Evolutionary conservation across 441 rosid genomes (phyloP).

Genomic region (Bocquillonia castaneifolia): DNA sequence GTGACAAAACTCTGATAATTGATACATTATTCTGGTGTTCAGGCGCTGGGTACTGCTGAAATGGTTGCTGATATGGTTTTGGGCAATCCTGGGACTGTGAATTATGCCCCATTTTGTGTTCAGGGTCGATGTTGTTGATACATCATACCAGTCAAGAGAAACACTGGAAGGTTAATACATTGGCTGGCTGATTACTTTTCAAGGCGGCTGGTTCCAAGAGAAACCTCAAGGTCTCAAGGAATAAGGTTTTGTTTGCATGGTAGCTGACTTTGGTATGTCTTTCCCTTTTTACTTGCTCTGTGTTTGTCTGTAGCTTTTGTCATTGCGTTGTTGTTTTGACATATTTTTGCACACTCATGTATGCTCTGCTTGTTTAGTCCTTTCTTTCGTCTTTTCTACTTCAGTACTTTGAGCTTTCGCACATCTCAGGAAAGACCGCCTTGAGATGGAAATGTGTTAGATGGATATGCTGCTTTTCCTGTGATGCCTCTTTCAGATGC

Average conservation of each 20-base stretch:
- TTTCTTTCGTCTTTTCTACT: not conserved
- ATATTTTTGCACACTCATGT: not conserved
- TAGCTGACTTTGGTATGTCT: not conserved
- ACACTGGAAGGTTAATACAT: not conserved
- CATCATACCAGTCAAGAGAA: not conserved
- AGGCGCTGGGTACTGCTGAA: constrained; percentile 94
- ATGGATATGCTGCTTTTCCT: constrained; percentile 50
- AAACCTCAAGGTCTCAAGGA: constrained; percentile 6
- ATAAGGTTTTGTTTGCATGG: not conserved
- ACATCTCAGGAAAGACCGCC: not conserved
- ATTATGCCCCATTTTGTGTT: constrained; percentile 48
- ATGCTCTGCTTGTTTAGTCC: not conserved
- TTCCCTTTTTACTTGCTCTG: not conserved
- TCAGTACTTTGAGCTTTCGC: not conserved
- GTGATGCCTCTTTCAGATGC: constrained; percentile 29
- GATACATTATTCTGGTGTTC: constrained; percentile 24
- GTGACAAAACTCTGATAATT: not conserved
- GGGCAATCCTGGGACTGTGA: constrained; percentile 48
- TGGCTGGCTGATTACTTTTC: not conserved
- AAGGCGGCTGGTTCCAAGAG: constrained; percentile 13
- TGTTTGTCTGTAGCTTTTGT: not conserved
- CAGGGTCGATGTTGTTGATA: constrained; percentile 40
- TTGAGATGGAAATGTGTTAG: constrained; percentile 17
- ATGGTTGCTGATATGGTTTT: constrained; percentile 74
- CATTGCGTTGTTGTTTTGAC: not conserved